Evolutionary conservation across 2,329 filamentous ascomycete genomes (phyloP), one percentile per base, ranked within the genome.

Genomic region (Xylariaceae sp.): DNA sequence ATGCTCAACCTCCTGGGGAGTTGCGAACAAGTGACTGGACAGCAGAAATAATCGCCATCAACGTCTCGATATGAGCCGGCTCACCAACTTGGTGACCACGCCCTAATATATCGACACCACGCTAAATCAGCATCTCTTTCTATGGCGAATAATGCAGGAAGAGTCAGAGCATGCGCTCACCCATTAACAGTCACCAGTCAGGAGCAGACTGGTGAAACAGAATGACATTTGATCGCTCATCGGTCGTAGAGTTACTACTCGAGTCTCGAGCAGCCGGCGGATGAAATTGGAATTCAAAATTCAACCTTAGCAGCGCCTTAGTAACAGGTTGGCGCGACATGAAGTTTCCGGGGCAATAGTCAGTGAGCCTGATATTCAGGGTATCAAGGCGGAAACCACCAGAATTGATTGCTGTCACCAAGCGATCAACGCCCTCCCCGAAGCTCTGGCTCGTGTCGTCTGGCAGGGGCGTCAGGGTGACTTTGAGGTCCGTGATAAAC

Each of bases 381-480:
- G 56, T 56, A 6, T 54, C 50, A 19, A 59, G 34, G 30, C 45
- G 50, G 3, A 19, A 19, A 19, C 19, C 43, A 12, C 56, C 56
- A 43, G 47, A 19, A 29, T 52, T 30, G 40, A 57, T 52, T 6
- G 42, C 31, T 26, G 31, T 35, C 0, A 54, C 27, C 26, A 54
- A 57, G 6, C 44, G 47, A 31, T 47, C 29, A 34, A 59, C 54
- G 12, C 56, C 48, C 6, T 39, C 29, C n/a, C 54, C 48, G 49
- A 59, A 50, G n/a, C 54, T 47, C 7, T 44, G 44, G 26, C 37
- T 57, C 4, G 51, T 57, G 27, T 42, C 40, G 31, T 59, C 51
- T 1, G 45, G 51, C 5, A 54, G 35, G 8, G 51, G 54, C 8
- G 54, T 51, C 9, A 57, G 12, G 41, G 57, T 57, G 11, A 57